Conservation (phyloP, 345 rosid species). For the Citrus hindsii region DNA sequence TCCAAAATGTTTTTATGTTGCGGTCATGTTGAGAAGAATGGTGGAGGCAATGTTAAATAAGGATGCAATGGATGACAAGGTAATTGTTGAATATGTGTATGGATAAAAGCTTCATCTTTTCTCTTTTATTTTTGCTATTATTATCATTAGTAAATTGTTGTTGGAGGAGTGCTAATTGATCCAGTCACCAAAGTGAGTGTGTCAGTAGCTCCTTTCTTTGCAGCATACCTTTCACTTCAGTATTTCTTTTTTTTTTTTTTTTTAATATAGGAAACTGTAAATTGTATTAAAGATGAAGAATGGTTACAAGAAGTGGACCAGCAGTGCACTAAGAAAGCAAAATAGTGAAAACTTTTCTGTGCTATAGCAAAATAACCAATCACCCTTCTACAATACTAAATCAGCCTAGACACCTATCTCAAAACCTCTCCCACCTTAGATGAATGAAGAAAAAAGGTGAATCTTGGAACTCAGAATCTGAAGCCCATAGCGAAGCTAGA, state of each 20-base stretch:
- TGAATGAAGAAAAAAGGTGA: no score
- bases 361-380: no score
- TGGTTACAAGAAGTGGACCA: no score
- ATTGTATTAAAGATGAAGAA: no score
- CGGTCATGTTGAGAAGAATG: conserved; percentile 92
- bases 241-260: not conserved
- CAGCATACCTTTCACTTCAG: not conserved
- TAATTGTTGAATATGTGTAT: conserved; percentile 13
- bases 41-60: conserved; percentile 91
- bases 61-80: conserved; percentile 99
- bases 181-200: not conserved
- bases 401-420: no score
- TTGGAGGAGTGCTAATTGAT: not conserved
- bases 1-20: conserved; percentile 90
- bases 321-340: no score
- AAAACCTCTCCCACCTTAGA: no score
- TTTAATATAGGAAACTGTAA: no score
- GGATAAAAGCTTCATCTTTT: not conserved
- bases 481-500: no score
- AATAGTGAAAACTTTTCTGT: no score
- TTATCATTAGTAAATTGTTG: not conserved
- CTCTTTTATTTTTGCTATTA: not conserved
- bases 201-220: not conserved
- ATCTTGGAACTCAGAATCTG: no score
- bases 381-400: no score